Conservation (phyloP, 78 protist species). For the Dictyostelium firmibasis region DNA sequence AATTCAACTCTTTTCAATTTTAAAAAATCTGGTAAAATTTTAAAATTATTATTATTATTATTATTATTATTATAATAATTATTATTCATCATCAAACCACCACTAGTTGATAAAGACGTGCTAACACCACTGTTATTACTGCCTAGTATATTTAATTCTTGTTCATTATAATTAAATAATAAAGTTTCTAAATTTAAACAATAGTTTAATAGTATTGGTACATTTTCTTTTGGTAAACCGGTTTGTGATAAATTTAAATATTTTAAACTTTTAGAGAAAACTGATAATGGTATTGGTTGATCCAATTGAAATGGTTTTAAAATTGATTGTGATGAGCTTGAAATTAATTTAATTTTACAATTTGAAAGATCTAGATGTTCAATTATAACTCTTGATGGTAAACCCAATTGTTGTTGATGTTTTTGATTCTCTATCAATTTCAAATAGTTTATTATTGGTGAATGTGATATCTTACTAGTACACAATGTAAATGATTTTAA, state of each 20-base stretch:
- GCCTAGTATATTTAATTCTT: background rate
- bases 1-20: background rate
- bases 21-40: background rate
- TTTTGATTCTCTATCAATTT: background rate
- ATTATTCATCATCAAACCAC: background rate
- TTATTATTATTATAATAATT: background rate
- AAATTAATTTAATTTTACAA: slow-evolving; percentile 29
- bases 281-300: background rate
- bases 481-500: background rate
- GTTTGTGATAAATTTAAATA: slow-evolving; percentile 9
- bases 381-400: background rate
- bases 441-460: background rate
- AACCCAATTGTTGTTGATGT: background rate
- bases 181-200: background rate
- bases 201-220: background rate
- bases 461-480: background rate
- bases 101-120: background rate
- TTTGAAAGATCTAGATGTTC: slow-evolving; percentile 14
- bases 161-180: slow-evolving; percentile 1
- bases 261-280: background rate
- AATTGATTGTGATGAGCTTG: background rate
- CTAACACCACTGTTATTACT: background rate
- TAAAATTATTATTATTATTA: background rate
- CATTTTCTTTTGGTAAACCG: background rate
- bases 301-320: background rate